Base-by-base conservation (phyloP, 1,284 basidiomycete genomes). In the Ceratobasidium theobromae region DNA sequence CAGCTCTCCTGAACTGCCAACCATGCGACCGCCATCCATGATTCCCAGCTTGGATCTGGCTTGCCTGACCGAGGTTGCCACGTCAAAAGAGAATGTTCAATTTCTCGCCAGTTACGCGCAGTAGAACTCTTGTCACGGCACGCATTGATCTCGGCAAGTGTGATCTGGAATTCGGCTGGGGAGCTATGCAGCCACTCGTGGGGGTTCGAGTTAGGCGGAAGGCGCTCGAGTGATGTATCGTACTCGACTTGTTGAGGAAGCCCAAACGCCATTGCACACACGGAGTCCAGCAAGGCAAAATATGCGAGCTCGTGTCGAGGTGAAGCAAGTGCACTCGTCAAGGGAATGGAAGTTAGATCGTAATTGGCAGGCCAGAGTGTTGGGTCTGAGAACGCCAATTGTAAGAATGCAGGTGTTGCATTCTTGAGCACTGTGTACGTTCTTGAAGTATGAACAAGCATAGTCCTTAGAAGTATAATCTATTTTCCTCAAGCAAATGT, bases 1-100 rank as follows among this genome's bases (percentile, higher is more conserved):
- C 53, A 57, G 32, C 53, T 57, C 53, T 57, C 53, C 12, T 38
- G 6, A 43, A 57, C 40, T 3, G 53, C 53, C 4, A 43, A 25
- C 40, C 40, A 12, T 2, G 40, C 53, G 16, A 57, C 21, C 4
- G 16, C n/a, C 25, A 41, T 45, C 40, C 40, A 45, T 14, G 38
- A 43, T 1, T 57, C 40, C 16, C 25, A 6, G 14, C 21, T 23
- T 30, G 27, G 3, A 21, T 45, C 9, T 9, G 9, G 18, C 35
- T 38, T 16, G 18, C 21, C n/a, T 18, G 40, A 11, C 1, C 23
- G 21, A 28, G 21, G 14, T n/a, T 57, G 21, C 40, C 53, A 45
- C 3, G 25, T 41, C 25, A 43, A 14, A 28, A 57, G 53, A 6
- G 27, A 11, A 6, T 25, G 53, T 30, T 57, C 53, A 14, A 57